Evolutionary conservation across 495 filamentous ascomycete genomes (phyloP).

Genomic region (Podospora bellae-mahoneyi): DNA sequence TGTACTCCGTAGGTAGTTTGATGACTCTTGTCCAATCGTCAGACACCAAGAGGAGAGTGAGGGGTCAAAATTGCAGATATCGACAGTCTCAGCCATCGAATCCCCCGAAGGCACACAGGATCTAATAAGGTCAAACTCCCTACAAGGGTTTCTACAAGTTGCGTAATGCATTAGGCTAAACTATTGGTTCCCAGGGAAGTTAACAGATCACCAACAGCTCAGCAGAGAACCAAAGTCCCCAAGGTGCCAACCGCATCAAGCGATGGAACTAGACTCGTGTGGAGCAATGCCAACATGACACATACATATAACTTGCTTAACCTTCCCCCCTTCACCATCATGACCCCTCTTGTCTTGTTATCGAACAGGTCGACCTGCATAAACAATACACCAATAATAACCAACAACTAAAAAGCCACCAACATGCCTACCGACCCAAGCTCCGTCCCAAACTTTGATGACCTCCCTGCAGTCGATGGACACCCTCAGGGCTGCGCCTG

Average conservation of each 20-base stretch:
- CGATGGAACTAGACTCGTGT: neutral
- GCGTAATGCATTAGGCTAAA: too few relatives aligned
- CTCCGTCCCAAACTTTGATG: slow-evolving; percentile 51
- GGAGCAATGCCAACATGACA: neutral
- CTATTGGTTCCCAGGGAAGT: too few relatives aligned
- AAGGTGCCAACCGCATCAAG: neutral
- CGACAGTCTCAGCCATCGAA: too few relatives aligned
- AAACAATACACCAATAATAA: neutral
- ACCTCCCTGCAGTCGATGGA: slow-evolving; percentile 55
- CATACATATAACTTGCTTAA: neutral
- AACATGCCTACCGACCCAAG: slow-evolving; percentile 19
- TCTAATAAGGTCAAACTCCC: too few relatives aligned
- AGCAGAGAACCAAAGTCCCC: too few relatives aligned
- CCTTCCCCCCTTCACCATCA: neutral
- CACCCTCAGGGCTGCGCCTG: slow-evolving; percentile 64
- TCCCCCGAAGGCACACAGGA: too few relatives aligned
- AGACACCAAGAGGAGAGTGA: too few relatives aligned
- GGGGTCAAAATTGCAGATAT: too few relatives aligned
- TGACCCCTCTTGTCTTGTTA: neutral
- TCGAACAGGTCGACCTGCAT: neutral
- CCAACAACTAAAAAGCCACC: neutral
- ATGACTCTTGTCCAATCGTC: too few relatives aligned
- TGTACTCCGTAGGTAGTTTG: too few relatives aligned
- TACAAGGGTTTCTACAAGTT: too few relatives aligned
- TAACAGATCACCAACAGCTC: too few relatives aligned